Evolutionary conservation across 441 rosid genomes (phyloP), one percentile per base, ranked within the genome.

Genomic region (Capsella rubella): DNA sequence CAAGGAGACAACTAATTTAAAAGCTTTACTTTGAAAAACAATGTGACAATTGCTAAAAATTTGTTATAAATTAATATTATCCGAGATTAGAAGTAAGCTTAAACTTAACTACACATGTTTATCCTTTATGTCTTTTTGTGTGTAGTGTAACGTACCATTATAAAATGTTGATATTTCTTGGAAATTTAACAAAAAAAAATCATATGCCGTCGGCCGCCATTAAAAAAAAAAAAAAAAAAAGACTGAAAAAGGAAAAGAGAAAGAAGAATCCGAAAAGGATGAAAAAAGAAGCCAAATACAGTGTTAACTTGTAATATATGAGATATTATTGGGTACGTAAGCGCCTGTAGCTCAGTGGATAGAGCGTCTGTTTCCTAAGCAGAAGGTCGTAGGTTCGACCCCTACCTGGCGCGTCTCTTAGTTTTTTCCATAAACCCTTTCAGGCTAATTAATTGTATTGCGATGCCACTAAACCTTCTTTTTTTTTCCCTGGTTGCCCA

Each of bases 331-430:
- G 0, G 2, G 0, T 0, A 2, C 0, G 2, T 0, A 32, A 18
- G 96, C 85, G 90, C 90, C 84, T 83, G 90, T 90, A 84, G 90
- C 96, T 89, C 93, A 88, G 97, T 90, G 92, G 97, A 89, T 87
- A 89, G 95, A 89, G 98, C 90, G 93, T 88, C 93, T 88, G 91
- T 86, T 93, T 90, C 93, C 93, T 91, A 86, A 90, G 93, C 89
- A 90, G 95, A 87, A 90, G 81, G 95, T 80, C 91, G 83, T 84
- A 88, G 94, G 90, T 90, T 90, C 72, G 72, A 67, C 63, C 72
- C 72, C 72, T 67, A 67, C 61, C 61, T 67, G 71, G 71, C 61
- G 71, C 71, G 61, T 46, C 4, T 12, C 4, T 8, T 35, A 35
- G 2, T 2, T n/a, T n/a, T n/a, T n/a, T n/a, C n/a, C n/a, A n/a